A percentile compares a stretch with the other conserved stretches of the same genome.
Evolutionary conservation across 1,139 yeast genomes (phyloP).

Genomic region (Suhomyces choctaworum): DNA sequence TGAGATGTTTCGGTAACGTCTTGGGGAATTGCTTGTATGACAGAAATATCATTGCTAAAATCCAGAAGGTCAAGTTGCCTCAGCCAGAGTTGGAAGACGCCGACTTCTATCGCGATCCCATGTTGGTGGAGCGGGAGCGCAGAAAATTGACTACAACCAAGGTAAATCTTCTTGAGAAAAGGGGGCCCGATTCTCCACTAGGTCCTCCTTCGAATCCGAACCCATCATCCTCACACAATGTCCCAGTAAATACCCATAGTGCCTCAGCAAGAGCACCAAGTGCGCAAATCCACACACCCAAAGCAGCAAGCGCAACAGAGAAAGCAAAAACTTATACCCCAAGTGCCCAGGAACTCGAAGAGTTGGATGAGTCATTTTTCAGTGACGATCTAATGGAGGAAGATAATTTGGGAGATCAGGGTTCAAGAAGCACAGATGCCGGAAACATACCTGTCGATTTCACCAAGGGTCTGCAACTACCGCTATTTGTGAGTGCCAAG

Average conservation of each 20-base stretch:
- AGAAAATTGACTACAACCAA: slow-evolving; percentile 15
- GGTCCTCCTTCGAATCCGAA: neutral
- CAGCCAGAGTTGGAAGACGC: slow-evolving; percentile 55
- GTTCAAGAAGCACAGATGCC: neutral
- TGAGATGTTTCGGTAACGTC: slow-evolving; percentile 78
- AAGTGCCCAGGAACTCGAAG: slow-evolving; percentile 31
- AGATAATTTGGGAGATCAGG: slow-evolving; percentile 2
- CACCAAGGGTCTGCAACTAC: slow-evolving; percentile 5
- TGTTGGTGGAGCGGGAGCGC: slow-evolving; percentile 33
- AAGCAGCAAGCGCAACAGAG: slow-evolving; percentile 1
- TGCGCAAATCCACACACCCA: neutral
- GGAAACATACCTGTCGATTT: neutral
- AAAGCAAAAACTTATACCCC: slow-evolving; percentile 15
- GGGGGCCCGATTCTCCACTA: neutral
- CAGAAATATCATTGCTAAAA: slow-evolving; percentile 59
- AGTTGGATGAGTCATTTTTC: slow-evolving; percentile 66
- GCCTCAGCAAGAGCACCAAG: neutral
- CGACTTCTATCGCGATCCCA: slow-evolving; percentile 42
- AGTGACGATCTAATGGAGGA: slow-evolving; percentile 54
- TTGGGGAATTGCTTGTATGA: slow-evolving; percentile 80
- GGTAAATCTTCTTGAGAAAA: slow-evolving; percentile 15
- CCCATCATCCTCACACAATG: neutral
- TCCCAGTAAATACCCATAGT: neutral
- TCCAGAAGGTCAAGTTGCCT: slow-evolving; percentile 53
- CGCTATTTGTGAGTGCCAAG: slow-evolving; percentile 57